phyloP scores from a whole-genome alignment of 2,329 filamentous ascomycete genomes.

The Mycosphaerella arachidis region DNA sequence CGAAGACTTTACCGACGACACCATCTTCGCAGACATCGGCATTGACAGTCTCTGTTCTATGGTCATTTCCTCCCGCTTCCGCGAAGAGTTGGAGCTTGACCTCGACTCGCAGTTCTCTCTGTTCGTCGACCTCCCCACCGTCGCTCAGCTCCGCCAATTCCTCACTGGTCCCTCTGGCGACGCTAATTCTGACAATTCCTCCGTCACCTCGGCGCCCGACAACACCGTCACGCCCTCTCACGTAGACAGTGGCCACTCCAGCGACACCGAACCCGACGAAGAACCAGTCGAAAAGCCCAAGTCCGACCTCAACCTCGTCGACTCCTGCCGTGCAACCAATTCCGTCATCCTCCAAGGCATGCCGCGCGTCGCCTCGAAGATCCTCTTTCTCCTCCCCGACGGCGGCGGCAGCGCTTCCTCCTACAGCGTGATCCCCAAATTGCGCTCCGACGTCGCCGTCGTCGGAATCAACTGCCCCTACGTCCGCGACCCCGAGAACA shows the following conservation, averaged over 20 bases:
- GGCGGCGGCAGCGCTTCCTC: constrained; percentile 46
- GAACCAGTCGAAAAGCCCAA: neutral
- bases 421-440: constrained; percentile 40
- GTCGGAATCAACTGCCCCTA: constrained; percentile 45
- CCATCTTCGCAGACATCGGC: constrained; percentile 26
- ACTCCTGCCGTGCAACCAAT: constrained; percentile 1
- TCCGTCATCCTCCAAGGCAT: constrained; percentile 19
- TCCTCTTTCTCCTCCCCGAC: constrained; percentile 40
- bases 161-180: neutral
- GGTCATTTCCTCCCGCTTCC: constrained; percentile 22
- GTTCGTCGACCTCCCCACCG: constrained; percentile 3
- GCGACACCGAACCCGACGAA: neutral
- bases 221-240: neutral
- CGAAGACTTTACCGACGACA: constrained; percentile 25
- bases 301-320: neutral
- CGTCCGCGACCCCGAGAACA: constrained; percentile 14
- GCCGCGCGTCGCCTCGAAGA: constrained; percentile 11
- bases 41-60: constrained; percentile 32
- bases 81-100: constrained; percentile 26
- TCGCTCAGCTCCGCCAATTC: neutral
- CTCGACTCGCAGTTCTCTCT: constrained; percentile 9
- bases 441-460: constrained; percentile 29
- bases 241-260: neutral
- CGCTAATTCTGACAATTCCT: neutral
- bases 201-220: neutral